Evolutionary conservation across 1,284 basidiomycete genomes (phyloP), one percentile per base, ranked within the genome.

Genomic region (Tausonia pullulans): DNA sequence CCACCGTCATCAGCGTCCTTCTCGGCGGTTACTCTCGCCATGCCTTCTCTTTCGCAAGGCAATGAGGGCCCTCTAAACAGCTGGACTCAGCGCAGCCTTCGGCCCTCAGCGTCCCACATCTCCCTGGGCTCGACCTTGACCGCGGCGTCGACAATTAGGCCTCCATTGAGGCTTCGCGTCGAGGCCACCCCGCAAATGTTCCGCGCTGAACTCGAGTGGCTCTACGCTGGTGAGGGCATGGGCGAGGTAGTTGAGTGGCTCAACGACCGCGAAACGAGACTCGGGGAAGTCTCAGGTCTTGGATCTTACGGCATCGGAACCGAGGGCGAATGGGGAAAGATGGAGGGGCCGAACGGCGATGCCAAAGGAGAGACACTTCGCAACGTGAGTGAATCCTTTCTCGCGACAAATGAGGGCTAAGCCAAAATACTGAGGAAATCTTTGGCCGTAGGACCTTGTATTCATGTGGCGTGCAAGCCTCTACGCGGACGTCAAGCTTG

Each of bases 401-500:
- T 27, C 27, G 27, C 27, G 27, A 27, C 27, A 27, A 27, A 27
- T 27, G 27, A 27, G 27, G 27, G 27, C 27, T 27, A 27, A 2
- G 27, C 27, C 27, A 27, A 27, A 27, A 27, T 40, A 4, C 7
- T 51, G 13, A 45, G 41, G 45, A 53, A 11, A 4, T 41, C 51
- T 62, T 11, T 27, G 40, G 3, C 81, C 85, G 63, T 87, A 92
- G 75, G 93, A 96, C 74, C 80, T 96, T 46, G 89, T 94, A 43
- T 96, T 88, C 79, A 94, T 94, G 90, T 96, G 93, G 93, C 79
- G 92, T 43, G 90, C 87, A 14, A 84, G 91, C 63, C 83, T 97
- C 11, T 97, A 93, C 75, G 88, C 89, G 2, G 93, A 97, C 75
- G 84, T 93, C 14, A 83, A 85, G 61, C 86, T 97, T 66, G 81